phyloP scores from a whole-genome alignment of 768 basidiomycete species.

The Rhizopogon sp. region DNA sequence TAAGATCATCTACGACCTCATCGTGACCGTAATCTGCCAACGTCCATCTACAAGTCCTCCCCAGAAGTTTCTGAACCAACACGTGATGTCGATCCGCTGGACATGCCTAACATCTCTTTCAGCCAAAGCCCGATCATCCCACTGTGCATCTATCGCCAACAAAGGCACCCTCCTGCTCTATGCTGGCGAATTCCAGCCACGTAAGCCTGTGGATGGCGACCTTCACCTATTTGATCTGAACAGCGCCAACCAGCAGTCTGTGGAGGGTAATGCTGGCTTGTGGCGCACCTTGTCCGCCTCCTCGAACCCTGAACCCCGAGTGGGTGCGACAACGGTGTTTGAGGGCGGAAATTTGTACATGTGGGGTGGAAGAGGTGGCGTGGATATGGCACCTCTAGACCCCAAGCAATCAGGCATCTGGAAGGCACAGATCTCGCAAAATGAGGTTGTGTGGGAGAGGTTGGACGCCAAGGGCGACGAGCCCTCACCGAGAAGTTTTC shows the following conservation, averaged over 20 bases:
- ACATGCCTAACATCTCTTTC: constrained; percentile 17
- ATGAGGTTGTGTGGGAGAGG: constrained; percentile 24
- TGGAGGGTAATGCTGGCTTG: constrained; percentile 4
- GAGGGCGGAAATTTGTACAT: constrained; percentile 27
- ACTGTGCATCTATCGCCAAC: constrained; percentile 28
- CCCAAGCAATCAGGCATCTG: constrained; percentile 25
- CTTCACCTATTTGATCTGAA: constrained; percentile 23
- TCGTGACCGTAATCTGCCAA: too few relatives aligned
- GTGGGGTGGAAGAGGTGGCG: constrained; percentile 43
- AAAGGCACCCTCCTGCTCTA: constrained; percentile 30
- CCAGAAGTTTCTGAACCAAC: not conserved
- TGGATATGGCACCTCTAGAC: constrained; percentile 32
- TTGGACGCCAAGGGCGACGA: constrained; percentile 22
- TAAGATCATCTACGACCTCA: too few relatives aligned
- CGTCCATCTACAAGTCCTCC: too few relatives aligned
- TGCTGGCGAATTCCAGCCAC: constrained; percentile 39
- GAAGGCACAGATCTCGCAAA: constrained; percentile 11
- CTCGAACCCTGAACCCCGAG: constrained; percentile 11
- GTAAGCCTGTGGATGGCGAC: constrained; percentile 34
- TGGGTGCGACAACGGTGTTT: constrained; percentile 18
- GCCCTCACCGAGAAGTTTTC: constrained; percentile 32
- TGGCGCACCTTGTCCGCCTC: constrained; percentile 22
- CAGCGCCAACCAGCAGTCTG: not conserved
- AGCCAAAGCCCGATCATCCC: constrained; percentile 35
- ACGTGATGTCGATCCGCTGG: constrained; percentile 23